These are phyloP conservation scores for Pseudoscleropodium purum DNA, from an alignment of 225 moss, liverwort and hornwort genomes.

Conservation along the genomic window DNA sequence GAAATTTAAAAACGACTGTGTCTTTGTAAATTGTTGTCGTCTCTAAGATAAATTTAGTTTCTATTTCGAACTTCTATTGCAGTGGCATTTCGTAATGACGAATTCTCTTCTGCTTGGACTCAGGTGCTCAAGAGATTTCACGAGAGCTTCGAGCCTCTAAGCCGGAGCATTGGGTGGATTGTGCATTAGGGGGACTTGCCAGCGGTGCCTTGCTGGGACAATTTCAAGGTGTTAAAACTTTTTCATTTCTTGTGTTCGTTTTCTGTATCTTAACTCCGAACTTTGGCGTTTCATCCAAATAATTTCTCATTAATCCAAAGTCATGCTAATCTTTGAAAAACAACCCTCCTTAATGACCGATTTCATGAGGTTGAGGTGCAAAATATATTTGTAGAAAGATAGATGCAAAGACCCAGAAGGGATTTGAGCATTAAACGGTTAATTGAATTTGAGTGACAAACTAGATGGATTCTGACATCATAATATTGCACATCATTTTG, in stretches of 20 bases:
- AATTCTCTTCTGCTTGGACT: neutral
- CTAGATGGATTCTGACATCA: neutral
- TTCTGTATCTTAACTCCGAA: neutral
- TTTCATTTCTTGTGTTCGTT: neutral
- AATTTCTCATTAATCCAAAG: neutral
- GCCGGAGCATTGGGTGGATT: slow-evolving; percentile 69
- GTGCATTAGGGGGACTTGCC: slow-evolving; percentile 63
- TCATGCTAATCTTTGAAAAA: neutral
- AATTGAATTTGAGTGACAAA: neutral
- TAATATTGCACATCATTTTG: neutral
- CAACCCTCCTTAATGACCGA: neutral
- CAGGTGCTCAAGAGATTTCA: slow-evolving; percentile 79
- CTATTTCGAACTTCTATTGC: neutral
- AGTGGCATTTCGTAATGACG: neutral
- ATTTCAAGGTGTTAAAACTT: slow-evolving; percentile 43
- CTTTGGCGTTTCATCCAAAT: neutral
- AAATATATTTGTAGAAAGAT: neutral
- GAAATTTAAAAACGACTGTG: neutral
- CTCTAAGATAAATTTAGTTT: neutral
- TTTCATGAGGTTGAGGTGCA: neutral
- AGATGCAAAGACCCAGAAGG: neutral
- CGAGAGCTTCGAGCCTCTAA: slow-evolving; percentile 88
- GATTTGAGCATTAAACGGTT: neutral
- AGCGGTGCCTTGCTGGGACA: slow-evolving; percentile 80
- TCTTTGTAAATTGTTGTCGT: neutral